Conservation (phyloP, 2,329 filamentous ascomycete genomes). For the Beauveria asiatica region DNA sequence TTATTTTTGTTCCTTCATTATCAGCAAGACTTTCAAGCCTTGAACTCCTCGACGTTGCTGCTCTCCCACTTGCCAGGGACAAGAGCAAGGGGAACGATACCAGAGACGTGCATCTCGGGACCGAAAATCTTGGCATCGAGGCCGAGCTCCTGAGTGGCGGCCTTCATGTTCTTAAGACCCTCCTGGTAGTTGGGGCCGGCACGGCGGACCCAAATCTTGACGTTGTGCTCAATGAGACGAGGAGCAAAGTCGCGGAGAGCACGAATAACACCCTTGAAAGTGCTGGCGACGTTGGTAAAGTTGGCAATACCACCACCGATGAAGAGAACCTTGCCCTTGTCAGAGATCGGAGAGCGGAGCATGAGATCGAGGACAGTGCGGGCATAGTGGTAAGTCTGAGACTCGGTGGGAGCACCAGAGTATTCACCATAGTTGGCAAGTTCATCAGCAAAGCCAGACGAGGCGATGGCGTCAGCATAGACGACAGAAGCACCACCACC, state of each 20-base stretch:
- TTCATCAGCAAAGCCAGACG: slow-evolving; percentile 87
- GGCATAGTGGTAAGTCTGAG: slow-evolving; percentile 98
- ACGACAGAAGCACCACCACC: slow-evolving; percentile 99
- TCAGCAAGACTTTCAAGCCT: slow-evolving; percentile 31
- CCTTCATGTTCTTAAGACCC: slow-evolving; percentile 99
- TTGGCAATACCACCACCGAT: slow-evolving; percentile 99
- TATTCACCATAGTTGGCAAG: slow-evolving; percentile 99
- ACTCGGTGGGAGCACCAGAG: slow-evolving; percentile 97
- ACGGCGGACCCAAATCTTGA: slow-evolving; percentile 89
- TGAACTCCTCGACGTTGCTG: slow-evolving; percentile 54
- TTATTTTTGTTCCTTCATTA: not conserved
- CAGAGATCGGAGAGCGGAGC: slow-evolving; percentile 76
- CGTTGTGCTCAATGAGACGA: slow-evolving; percentile 87
- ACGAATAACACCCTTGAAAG: slow-evolving; percentile 99
- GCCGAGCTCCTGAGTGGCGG: slow-evolving; percentile 84
- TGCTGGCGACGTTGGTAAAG: slow-evolving; percentile 99
- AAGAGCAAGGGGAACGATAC: slow-evolving; percentile 90
- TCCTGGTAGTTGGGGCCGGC: slow-evolving; percentile 97
- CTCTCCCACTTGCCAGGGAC: slow-evolving; percentile 55
- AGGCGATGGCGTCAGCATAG: slow-evolving; percentile 97
- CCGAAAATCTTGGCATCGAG: slow-evolving; percentile 60
- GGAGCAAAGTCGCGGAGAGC: slow-evolving; percentile 85
- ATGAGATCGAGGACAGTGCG: slow-evolving; percentile 95
- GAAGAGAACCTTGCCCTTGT: slow-evolving; percentile 97
- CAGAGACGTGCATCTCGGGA: slow-evolving; percentile 89